Evolutionary conservation across 129 eudicot species (phyloP), one percentile per base, ranked within the genome.

Genomic region (sunflower (Helianthus annuus)): DNA sequence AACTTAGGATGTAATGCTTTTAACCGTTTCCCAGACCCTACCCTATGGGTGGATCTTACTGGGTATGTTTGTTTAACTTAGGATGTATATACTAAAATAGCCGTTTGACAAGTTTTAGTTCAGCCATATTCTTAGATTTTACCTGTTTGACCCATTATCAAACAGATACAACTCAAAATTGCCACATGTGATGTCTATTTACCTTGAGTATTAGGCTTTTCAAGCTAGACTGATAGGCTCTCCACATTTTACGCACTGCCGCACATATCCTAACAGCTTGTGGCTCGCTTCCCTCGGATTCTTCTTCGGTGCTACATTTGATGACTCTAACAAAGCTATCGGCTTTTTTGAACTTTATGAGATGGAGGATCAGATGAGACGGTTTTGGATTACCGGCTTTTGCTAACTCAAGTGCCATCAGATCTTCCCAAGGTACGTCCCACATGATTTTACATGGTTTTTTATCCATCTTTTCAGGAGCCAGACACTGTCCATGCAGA

Each of bases 391-490:
- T 58, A 71, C 97, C 99, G 48, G 96, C 89, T 83, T 90, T 94
- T 60, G 91, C 97, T 66, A 94, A 76, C 80, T 94, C 99, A 32
- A 94, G 76, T 40, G 96, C 81, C 81, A 94, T 78, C 11, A 94
- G 80, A 77, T 94, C 99, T 70, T 90, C 97, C 99, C 99, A 94
- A 16, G 94, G 84, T 13, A 90, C 96, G 62, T 94, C 99, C 99
- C 99, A 94, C 92, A 88, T 73, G 71, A 94, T 94, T 83, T 94
- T 94, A 88, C 97, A 89, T 45, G 99, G 99, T 75, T 77, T 90
- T 72, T 76, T 88, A 73, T 88, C 99, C 91, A 94, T 85, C 80
- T 77, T 86, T 66, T 90, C 88, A 15, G 85, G 94, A 69, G 88
- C 78, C 69, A 82, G 69, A 80, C 91, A 90, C 99, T 92, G 76